Conservation (phyloP, 1,139 yeast species). For the Zygoascus sp. region DNA sequence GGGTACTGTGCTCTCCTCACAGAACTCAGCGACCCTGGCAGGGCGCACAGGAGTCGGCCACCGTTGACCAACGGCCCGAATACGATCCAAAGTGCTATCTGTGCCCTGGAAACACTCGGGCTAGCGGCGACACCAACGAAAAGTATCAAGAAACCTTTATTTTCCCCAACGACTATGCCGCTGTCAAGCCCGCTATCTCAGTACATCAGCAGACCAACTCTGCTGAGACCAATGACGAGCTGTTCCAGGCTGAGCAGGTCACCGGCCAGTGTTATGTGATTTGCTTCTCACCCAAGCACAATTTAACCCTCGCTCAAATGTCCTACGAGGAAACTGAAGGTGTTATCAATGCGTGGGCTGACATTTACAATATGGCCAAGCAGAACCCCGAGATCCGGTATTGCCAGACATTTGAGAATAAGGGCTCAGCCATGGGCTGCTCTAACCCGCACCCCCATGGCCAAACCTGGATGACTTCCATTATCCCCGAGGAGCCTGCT, state of each 20-base stretch:
- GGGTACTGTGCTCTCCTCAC: constrained; percentile 73
- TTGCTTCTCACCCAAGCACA: constrained; percentile 71
- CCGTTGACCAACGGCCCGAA: constrained; percentile 44
- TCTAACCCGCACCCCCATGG: constrained; percentile 77
- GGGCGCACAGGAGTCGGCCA: constrained; percentile 60
- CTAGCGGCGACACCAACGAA: constrained; percentile 53
- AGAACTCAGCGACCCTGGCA: constrained; percentile 80
- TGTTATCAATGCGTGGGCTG: constrained; percentile 60
- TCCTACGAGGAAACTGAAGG: constrained; percentile 38
- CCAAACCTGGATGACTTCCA: constrained; percentile 73
- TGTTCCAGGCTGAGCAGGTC: constrained; percentile 56
- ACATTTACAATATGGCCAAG: constrained; percentile 46
- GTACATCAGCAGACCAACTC: constrained; percentile 17
- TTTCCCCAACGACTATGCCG: constrained; percentile 63
- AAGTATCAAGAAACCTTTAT: constrained; percentile 54
- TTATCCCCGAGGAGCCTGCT: constrained; percentile 65
- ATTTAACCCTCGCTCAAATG: constrained; percentile 65
- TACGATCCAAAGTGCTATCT: constrained; percentile 67
- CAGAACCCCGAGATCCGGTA: constrained; percentile 46
- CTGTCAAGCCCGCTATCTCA: constrained; percentile 44
- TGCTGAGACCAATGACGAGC: constrained; percentile 31
- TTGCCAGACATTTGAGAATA: constrained; percentile 72
- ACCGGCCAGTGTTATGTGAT: constrained; percentile 68
- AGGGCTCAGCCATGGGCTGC: constrained; percentile 79
- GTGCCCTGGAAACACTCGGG: constrained; percentile 69